Conservation (phyloP, 805 yeast species). For the Sungouiella blattae region DNA sequence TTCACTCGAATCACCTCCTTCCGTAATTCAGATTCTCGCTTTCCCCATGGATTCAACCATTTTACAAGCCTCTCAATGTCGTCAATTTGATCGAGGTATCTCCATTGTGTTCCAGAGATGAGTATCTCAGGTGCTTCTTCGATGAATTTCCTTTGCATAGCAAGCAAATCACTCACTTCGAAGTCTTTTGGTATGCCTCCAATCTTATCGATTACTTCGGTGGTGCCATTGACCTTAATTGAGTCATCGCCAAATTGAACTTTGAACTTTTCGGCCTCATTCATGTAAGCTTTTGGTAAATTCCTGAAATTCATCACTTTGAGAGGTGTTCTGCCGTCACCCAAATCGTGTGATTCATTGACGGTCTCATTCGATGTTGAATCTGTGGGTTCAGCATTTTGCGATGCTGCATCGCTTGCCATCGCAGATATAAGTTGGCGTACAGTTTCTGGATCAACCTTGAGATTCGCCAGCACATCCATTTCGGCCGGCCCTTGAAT, state of each 20-base stretch:
- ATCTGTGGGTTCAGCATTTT: no score
- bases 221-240: slow-evolving; percentile 9
- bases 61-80: slow-evolving; percentile 52
- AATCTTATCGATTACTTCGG: slow-evolving; percentile 8
- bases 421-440: not conserved
- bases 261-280: slow-evolving; percentile 25
- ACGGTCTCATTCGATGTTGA: no score
- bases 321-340: slow-evolving; percentile 6
- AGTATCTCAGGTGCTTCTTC: slow-evolving; percentile 65
- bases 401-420: no score
- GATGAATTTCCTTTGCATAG: slow-evolving; percentile 55
- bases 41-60: slow-evolving; percentile 79
- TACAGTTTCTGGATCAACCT: slow-evolving; percentile 7
- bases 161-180: slow-evolving; percentile 20
- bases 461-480: slow-evolving; percentile 34
- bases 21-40: slow-evolving; percentile 60
- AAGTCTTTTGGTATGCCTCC: slow-evolving; percentile 13
- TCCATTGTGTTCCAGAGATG: slow-evolving; percentile 59
- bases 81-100: slow-evolving; percentile 58
- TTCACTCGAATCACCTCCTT: slow-evolving; percentile 56
- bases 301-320: slow-evolving; percentile 22
- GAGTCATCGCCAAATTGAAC: slow-evolving; percentile 23
- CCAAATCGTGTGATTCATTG: slow-evolving; percentile 16
- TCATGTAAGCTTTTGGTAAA: slow-evolving; percentile 17
- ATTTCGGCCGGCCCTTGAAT: slow-evolving; percentile 78